Evolutionary conservation across 2,329 filamentous ascomycete species (phyloP).

Genomic region (Cladosporium cucumerinum): DNA sequence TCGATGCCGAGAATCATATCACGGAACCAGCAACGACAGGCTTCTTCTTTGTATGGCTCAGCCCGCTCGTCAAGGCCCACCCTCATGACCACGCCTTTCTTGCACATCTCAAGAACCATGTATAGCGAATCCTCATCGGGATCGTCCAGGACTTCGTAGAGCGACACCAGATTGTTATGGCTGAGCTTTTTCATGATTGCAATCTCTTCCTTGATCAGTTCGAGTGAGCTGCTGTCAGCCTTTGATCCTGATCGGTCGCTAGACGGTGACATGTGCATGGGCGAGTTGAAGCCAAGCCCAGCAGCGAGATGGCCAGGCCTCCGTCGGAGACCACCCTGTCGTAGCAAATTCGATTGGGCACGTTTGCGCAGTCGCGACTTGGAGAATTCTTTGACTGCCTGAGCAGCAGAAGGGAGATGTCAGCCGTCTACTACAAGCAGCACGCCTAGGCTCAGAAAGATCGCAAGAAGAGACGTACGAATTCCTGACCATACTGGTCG

Average conservation of each 20-base stretch:
- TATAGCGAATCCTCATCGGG: slow-evolving; percentile 93
- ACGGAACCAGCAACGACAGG: slow-evolving; percentile 86
- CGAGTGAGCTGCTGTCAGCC: slow-evolving; percentile 67
- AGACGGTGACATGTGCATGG: slow-evolving; percentile 58
- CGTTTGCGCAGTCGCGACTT: slow-evolving; percentile 86
- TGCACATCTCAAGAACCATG: slow-evolving; percentile 99
- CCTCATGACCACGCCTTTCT: slow-evolving; percentile 96
- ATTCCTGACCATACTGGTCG: slow-evolving; percentile 90
- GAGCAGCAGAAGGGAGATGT: slow-evolving; percentile 15
- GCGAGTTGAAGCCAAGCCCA: slow-evolving; percentile 59
- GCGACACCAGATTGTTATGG: slow-evolving; percentile 85
- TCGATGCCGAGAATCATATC: slow-evolving; percentile 94
- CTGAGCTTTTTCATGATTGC: slow-evolving; percentile 99
- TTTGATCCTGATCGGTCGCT: slow-evolving; percentile 47
- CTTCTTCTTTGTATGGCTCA: slow-evolving; percentile 76
- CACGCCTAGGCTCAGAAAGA: not conserved
- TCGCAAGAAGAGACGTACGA: slow-evolving; percentile 57
- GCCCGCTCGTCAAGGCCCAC: slow-evolving; percentile 82
- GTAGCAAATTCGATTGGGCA: slow-evolving; percentile 83
- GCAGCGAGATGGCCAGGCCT: slow-evolving; percentile 52
- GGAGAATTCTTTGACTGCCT: slow-evolving; percentile 98
- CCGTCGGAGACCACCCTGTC: slow-evolving; percentile 51
- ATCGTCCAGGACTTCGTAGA: slow-evolving; percentile 94
- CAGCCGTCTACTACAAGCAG: not conserved
- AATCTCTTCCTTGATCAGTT: slow-evolving; percentile 91